These are phyloP conservation scores for Crithidia bombi DNA, from an alignment of 208 protist genomes.

Conservation along the genomic window DNA sequence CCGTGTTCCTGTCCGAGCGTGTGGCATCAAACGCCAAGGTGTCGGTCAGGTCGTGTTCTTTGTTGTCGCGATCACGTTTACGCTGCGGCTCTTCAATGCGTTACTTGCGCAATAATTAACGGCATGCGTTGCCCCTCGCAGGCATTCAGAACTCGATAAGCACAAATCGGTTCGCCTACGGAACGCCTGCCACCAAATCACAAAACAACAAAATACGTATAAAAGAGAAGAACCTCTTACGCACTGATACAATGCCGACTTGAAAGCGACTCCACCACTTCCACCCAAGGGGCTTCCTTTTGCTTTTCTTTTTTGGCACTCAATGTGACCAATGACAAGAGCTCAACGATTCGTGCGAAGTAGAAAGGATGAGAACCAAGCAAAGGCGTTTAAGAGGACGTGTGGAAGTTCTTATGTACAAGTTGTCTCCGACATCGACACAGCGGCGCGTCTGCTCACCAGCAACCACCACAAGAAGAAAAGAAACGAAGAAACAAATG, in stretches of 20 bases:
- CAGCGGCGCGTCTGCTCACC: background rate
- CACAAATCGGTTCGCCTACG: background rate
- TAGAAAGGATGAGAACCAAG: background rate
- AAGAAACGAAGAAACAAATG: background rate
- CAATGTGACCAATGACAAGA: too few species aligned
- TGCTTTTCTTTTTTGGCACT: too few species aligned
- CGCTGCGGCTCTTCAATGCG: background rate
- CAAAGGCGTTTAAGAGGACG: background rate
- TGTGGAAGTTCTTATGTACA: background rate
- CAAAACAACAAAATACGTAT: constrained; percentile 6
- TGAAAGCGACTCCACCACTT: background rate
- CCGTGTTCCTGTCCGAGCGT: background rate
- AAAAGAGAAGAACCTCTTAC: background rate
- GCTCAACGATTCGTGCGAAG: too few species aligned
- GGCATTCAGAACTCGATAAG: background rate
- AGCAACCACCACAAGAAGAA: constrained; percentile 11
- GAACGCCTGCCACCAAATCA: background rate
- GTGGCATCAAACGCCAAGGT: too few species aligned
- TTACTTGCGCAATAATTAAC: background rate
- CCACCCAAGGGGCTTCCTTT: background rate
- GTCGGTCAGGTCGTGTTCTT: background rate
- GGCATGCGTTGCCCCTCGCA: background rate
- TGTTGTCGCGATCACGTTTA: background rate
- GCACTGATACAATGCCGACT: background rate
- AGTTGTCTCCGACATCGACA: background rate